Percentiles rank a stretch among this genome's conserved stretches.
Conservation (phyloP, 768 basidiomycete species). For the Rhodocollybia butyracea region DNA sequence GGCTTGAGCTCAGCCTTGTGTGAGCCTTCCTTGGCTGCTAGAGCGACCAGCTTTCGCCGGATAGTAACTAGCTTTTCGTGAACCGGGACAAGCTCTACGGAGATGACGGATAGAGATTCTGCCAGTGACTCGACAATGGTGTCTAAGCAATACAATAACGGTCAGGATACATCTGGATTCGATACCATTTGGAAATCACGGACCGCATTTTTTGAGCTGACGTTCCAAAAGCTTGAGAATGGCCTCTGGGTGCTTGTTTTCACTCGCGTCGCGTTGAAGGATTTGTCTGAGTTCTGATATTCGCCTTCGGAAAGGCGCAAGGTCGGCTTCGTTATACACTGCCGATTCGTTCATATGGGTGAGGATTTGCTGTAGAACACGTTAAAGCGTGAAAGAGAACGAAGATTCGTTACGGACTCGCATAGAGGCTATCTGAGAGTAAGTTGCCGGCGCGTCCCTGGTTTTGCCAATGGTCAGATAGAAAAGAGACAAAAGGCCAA, state of each 20-base stretch:
- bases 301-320: slow-evolving; percentile 82
- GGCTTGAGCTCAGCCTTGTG: slow-evolving; percentile 88
- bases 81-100: slow-evolving; percentile 85
- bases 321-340: slow-evolving; percentile 89
- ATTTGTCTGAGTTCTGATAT: slow-evolving; percentile 81
- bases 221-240: slow-evolving; percentile 87
- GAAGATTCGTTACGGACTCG: slow-evolving; percentile 57
- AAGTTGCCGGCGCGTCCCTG: slow-evolving; percentile 90
- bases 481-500: slow-evolving; percentile 91
- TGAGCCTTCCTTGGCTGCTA: slow-evolving; percentile 84
- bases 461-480: slow-evolving; percentile 98
- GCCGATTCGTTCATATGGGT: slow-evolving; percentile 95
- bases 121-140: slow-evolving; percentile 73
- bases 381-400: neutral
- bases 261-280: slow-evolving; percentile 77
- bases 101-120: slow-evolving; percentile 82
- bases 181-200: slow-evolving; percentile 25
- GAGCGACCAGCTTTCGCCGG: slow-evolving; percentile 82
- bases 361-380: slow-evolving; percentile 73
- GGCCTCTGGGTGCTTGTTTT: slow-evolving; percentile 79
- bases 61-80: slow-evolving; percentile 87
- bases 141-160: slow-evolving; percentile 42
- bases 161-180: neutral
- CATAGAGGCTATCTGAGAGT: slow-evolving; percentile 96
- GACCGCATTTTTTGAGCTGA: slow-evolving; percentile 91